These are phyloP conservation scores for Aspergillus carlsbadensis DNA, from an alignment of 495 filamentous ascomycete species.

Conservation along the genomic window DNA sequence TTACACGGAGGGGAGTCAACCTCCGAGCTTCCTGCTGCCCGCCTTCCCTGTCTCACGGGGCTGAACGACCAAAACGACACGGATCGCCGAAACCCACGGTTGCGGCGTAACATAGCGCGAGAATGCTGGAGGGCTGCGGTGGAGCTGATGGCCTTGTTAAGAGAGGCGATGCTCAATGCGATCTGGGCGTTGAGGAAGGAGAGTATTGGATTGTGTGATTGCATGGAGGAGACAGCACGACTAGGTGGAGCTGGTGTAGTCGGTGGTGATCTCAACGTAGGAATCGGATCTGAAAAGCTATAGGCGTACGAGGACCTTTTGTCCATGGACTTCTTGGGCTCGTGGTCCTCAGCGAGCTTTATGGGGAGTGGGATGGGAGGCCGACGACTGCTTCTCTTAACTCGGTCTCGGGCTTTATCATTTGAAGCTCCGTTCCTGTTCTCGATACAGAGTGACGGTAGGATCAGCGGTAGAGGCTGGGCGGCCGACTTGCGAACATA, in stretches of 20 bases:
- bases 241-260: too few relatives aligned
- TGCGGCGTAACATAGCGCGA: constrained; percentile 18
- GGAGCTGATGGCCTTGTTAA: constrained; percentile 25
- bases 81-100: constrained; percentile 22
- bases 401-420: background rate
- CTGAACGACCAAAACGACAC: constrained; percentile 45
- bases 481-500: constrained; percentile 22
- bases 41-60: constrained; percentile 22
- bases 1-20: too few relatives aligned
- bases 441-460: background rate
- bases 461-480: background rate
- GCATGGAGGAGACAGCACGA: constrained; percentile 2
- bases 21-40: too few relatives aligned
- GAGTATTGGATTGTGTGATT: constrained; percentile 23
- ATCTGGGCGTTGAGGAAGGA: constrained; percentile 29
- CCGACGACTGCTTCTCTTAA: background rate
- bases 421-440: background rate
- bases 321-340: background rate
- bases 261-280: background rate
- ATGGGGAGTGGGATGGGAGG: background rate
- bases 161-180: constrained; percentile 19
- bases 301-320: too few relatives aligned
- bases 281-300: too few relatives aligned
- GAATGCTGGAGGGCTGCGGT: constrained; percentile 26
- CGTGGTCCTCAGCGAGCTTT: background rate